Conservation (phyloP, 148 eudicot genomes). For the Cornus controversa region DNA sequence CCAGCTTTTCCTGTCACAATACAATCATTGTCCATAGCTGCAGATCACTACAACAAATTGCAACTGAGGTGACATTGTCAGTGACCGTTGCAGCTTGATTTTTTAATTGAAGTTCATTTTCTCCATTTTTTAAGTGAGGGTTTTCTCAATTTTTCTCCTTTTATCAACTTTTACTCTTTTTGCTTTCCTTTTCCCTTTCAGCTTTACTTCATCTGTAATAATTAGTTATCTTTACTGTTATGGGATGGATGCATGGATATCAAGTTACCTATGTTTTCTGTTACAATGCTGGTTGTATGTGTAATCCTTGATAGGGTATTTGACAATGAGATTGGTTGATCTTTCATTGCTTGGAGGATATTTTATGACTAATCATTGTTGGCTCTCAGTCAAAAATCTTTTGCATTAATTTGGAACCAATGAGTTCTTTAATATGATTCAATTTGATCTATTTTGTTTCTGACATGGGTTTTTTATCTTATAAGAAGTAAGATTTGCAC, state of each 20-base stretch:
- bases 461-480: too few species aligned
- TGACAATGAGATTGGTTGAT: too few species aligned
- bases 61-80: conserved; percentile 22
- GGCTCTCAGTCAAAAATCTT: too few species aligned
- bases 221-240: not conserved
- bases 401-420: too few species aligned
- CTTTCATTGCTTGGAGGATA: too few species aligned
- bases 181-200: too few species aligned
- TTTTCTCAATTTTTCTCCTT: not conserved
- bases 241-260: not conserved
- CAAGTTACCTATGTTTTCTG: not conserved
- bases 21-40: conserved; percentile 83
- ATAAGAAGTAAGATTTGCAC: too few species aligned
- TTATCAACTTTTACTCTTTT: too few species aligned
- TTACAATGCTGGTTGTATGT: not conserved
- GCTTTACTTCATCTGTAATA: not conserved
- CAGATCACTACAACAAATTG: conserved; percentile 61
- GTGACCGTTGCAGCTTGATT: not conserved
- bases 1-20: conserved; percentile 69
- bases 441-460: too few species aligned
- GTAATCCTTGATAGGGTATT: too few species aligned
- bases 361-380: too few species aligned
- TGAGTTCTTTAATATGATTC: too few species aligned
- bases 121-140: not conserved
- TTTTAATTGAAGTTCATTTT: not conserved